Evolutionary conservation across 306 rosid species (phyloP).

Genomic region (Ormosia emarginata): DNA sequence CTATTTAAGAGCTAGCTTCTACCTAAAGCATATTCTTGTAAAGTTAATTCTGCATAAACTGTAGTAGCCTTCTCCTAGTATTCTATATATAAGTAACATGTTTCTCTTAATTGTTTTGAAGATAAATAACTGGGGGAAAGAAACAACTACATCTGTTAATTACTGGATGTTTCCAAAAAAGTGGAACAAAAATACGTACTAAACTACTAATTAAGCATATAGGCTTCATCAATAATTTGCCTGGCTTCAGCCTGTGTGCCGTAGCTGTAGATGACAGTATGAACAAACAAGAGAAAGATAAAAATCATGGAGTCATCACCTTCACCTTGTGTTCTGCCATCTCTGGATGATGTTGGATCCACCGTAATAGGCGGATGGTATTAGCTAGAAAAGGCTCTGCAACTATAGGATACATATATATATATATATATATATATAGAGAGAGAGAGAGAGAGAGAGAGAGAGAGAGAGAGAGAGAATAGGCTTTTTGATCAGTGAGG

Average conservation of each 20-base stretch:
- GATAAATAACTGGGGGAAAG: not conserved
- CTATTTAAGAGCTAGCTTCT: not conserved
- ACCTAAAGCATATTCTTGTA: conserved; percentile 8
- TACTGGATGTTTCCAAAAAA: not conserved
- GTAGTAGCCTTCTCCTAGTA: not conserved
- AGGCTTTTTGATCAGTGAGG: conserved; percentile 2
- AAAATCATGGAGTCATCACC: conserved; percentile 17
- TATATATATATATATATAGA: not conserved
- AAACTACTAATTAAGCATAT: not conserved
- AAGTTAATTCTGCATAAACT: conserved; percentile 13
- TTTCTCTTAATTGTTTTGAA: not conserved
- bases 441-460: too few species aligned
- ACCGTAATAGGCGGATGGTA: conserved; percentile 17
- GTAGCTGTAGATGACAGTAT: conserved; percentile 4
- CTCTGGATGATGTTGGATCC: conserved; percentile 25
- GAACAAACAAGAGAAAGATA: not conserved
- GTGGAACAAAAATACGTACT: not conserved
- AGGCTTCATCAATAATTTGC: conserved; percentile 40
- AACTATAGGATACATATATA: conserved; percentile 8
- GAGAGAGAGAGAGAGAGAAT: too few species aligned
- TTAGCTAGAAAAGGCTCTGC: not conserved
- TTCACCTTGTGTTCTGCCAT: conserved; percentile 13
- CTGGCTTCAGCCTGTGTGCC: conserved; percentile 72
- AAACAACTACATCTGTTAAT: not conserved
- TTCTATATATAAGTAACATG: not conserved